Conservation (phyloP, 2,329 filamentous ascomycete species). For the Arthrobotrys entomopaga region DNA sequence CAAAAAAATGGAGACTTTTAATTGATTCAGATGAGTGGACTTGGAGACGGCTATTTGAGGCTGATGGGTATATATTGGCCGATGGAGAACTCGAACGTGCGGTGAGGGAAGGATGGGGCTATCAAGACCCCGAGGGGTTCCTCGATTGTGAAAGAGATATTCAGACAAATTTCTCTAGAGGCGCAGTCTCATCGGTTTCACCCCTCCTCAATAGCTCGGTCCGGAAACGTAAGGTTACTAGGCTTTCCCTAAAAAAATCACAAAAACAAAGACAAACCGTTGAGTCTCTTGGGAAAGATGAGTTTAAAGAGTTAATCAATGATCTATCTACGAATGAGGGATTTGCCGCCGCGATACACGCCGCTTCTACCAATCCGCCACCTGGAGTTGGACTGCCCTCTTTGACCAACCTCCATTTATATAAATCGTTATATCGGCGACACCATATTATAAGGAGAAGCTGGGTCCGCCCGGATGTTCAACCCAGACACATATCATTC, state of each 20-base stretch:
- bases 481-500: conserved; percentile 92
- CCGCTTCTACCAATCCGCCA: conserved; percentile 73
- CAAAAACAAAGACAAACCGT: conserved; percentile 67
- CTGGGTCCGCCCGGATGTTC: conserved; percentile 85
- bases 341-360: conserved; percentile 76
- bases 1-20: conserved; percentile 89
- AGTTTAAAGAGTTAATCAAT: conserved; percentile 59
- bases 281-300: conserved; percentile 59
- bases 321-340: conserved; percentile 54
- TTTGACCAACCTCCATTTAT: conserved; percentile 85
- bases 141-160: conserved; percentile 84
- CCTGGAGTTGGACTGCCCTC: conserved; percentile 74
- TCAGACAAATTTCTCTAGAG: conserved; percentile 48
- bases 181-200: conserved; percentile 40
- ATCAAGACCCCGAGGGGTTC: conserved; percentile 84
- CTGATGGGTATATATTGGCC: conserved; percentile 81
- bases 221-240: conserved; percentile 66
- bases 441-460: conserved; percentile 89
- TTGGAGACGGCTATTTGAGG: conserved; percentile 92
- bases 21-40: conserved; percentile 93
- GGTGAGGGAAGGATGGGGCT: conserved; percentile 93
- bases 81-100: conserved; percentile 85
- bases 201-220: conserved; percentile 56
- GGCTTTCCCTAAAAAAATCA: conserved; percentile 66
- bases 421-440: conserved; percentile 93